Evolutionary conservation across 2,329 filamentous ascomycete genomes (phyloP).

Genomic region (Hypoxylon sp.): DNA sequence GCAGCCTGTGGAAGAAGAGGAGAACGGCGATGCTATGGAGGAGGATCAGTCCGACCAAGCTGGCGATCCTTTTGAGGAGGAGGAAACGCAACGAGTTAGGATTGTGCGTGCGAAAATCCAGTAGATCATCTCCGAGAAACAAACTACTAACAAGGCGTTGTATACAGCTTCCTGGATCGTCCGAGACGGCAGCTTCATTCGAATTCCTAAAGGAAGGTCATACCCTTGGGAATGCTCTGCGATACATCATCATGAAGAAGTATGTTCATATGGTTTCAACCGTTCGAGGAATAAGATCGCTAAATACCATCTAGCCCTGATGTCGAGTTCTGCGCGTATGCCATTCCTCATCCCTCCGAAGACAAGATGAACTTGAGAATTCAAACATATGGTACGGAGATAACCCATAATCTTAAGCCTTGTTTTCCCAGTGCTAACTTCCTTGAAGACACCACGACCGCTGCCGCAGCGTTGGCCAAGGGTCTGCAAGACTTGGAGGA

Average conservation of each 20-base stretch:
- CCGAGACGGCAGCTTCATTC: constrained; percentile 91
- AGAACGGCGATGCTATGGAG: constrained; percentile 53
- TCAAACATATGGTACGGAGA: constrained; percentile 88
- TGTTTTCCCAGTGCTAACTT: constrained; percentile 17
- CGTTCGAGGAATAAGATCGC: constrained; percentile 25
- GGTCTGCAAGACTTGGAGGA: constrained; percentile 90
- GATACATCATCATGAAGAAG: constrained; percentile 99
- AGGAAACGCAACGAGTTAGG: constrained; percentile 71
- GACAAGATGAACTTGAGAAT: constrained; percentile 97
- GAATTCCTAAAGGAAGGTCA: constrained; percentile 95
- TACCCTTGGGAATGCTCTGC: constrained; percentile 92
- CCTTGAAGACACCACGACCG: constrained; percentile 79
- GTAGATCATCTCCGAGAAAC: constrained; percentile 29
- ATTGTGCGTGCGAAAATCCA: constrained; percentile 64
- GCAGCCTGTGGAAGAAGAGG: constrained; percentile 64
- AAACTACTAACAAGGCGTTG: constrained; percentile 16
- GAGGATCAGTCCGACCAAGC: constrained; percentile 55
- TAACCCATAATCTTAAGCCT: not conserved
- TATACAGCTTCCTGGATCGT: constrained; percentile 83
- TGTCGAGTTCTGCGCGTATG: constrained; percentile 98
- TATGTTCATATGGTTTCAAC: constrained; percentile 62
- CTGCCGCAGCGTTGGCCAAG: constrained; percentile 89
- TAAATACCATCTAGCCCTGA: constrained; percentile 77
- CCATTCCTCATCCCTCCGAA: constrained; percentile 96
- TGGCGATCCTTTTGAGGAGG: constrained; percentile 63